These are phyloP conservation scores for Pittosporum tobira DNA, from an alignment of 129 eudicot genomes.

Conservation along the genomic window DNA sequence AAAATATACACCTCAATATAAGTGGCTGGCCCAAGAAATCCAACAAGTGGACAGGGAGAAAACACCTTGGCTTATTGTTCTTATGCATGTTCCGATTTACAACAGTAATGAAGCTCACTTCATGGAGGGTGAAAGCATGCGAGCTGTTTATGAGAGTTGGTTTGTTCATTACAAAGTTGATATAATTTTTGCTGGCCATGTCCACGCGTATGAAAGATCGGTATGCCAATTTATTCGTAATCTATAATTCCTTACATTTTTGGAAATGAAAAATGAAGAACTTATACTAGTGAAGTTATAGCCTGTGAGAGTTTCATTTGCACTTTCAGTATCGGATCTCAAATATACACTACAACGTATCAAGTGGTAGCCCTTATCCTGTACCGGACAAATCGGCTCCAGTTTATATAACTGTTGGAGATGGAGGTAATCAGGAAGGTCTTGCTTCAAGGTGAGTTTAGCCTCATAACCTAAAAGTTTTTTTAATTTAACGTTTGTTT, in stretches of 20 bases:
- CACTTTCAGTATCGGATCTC: constrained; percentile 69
- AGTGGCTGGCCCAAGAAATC: constrained; percentile 65
- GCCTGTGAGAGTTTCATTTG: neutral
- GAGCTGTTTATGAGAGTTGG: constrained; percentile 69
- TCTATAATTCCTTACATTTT: neutral
- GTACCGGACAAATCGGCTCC: constrained; percentile 90
- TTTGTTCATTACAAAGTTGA: constrained; percentile 74
- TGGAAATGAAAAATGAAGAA: no score
- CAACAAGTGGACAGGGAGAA: constrained; percentile 66
- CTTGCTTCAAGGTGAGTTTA: constrained; percentile 61
- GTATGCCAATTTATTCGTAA: constrained; percentile 32
- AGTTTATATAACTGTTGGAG: constrained; percentile 89
- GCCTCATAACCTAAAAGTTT: neutral
- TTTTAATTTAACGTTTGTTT: neutral
- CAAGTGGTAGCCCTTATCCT: constrained; percentile 45
- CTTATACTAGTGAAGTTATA: neutral
- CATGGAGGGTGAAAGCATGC: constrained; percentile 93
- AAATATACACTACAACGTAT: constrained; percentile 32
- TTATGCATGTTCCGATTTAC: constrained; percentile 81
- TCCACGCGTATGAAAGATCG: constrained; percentile 98
- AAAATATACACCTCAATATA: constrained; percentile 76
- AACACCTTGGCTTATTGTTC: constrained; percentile 91
- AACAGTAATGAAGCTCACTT: constrained; percentile 72
- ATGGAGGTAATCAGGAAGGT: constrained; percentile 98
- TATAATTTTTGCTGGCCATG: constrained; percentile 76